phyloP scores from a whole-genome alignment of 2,329 filamentous ascomycete genomes.

The Xylariaceae sp. region DNA sequence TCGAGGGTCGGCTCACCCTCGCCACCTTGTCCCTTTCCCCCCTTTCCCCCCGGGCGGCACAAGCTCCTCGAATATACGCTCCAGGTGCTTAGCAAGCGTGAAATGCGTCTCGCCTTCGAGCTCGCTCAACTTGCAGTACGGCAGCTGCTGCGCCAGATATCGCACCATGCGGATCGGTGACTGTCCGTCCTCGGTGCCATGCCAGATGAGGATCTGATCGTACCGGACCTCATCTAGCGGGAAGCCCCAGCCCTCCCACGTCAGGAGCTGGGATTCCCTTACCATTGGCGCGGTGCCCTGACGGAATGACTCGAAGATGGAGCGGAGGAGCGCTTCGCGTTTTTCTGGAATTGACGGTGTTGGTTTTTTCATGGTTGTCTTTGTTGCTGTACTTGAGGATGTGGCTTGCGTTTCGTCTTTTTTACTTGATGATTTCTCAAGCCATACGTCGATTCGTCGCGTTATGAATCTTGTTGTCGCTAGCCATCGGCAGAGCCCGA shows the following conservation, averaged over 20 bases:
- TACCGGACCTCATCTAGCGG: not conserved
- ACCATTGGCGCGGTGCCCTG: constrained; percentile 6
- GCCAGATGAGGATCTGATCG: constrained; percentile 6
- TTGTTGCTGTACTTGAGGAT: too few species aligned
- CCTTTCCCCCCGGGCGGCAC: not conserved
- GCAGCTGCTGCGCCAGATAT: not conserved
- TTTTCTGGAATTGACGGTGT: not conserved
- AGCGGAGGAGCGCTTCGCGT: constrained; percentile 1
- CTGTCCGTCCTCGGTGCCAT: constrained; percentile 8
- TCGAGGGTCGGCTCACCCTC: too few species aligned
- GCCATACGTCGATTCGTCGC: constrained; percentile 6
- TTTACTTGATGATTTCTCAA: not conserved
- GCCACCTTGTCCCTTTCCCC: too few species aligned
- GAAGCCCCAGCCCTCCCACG: constrained; percentile 11
- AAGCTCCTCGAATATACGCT: not conserved
- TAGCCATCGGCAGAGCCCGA: constrained; percentile 4
- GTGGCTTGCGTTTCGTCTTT: too few species aligned
- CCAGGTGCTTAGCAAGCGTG: not conserved
- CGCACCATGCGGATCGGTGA: constrained; percentile 7
- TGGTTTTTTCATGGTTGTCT: not conserved
- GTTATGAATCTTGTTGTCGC: not conserved
- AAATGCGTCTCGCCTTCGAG: constrained; percentile 7
- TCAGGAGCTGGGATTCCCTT: constrained; percentile 7
- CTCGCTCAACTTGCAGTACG: constrained; percentile 8
- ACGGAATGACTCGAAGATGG: constrained; percentile 6